phyloP scores from a whole-genome alignment of 805 yeast species.

The Ogataea methylovora region DNA sequence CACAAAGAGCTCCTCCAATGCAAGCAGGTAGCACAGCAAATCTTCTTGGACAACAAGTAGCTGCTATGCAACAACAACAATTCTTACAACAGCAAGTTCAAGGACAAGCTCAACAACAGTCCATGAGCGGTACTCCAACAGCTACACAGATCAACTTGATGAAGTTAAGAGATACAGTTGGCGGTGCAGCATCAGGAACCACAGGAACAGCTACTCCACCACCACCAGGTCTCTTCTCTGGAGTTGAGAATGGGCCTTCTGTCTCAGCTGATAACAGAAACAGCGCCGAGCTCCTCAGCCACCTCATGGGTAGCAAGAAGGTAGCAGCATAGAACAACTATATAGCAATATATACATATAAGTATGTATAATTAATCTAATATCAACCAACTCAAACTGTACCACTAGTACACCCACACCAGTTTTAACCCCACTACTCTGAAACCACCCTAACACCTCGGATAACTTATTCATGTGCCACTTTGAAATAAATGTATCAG shows the following conservation, averaged over 20 bases:
- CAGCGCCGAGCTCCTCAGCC: conserved; percentile 69
- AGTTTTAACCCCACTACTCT: no score
- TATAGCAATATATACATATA: no score
- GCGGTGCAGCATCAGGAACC: no score
- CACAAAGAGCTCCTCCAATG: conserved; percentile 4
- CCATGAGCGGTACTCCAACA: conserved; percentile 4
- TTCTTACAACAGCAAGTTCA: conserved; percentile 16
- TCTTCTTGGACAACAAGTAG: conserved; percentile 11
- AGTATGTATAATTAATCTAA: no score
- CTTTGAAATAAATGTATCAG: no score
- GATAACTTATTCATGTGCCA: no score
- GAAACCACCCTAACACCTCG: no score
- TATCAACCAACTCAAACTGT: no score
- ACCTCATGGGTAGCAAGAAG: conserved; percentile 71
- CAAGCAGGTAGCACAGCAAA: conserved; percentile 5
- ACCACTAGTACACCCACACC: no score
- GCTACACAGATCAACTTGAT: conserved; percentile 1
- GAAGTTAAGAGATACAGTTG: conserved; percentile 10
- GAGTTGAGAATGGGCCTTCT: conserved; percentile 6
- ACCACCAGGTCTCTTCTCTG: conserved; percentile 59
- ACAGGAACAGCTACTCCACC: conserved; percentile 49
- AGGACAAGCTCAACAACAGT: conserved; percentile 1
- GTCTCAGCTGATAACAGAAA: conserved; percentile 7
- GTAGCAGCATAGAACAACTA: conserved; percentile 10
- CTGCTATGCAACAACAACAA: conserved; percentile 27